Base-by-base conservation (phyloP, 169 alveolate genomes). In the Plasmodium cynomolgi region DNA sequence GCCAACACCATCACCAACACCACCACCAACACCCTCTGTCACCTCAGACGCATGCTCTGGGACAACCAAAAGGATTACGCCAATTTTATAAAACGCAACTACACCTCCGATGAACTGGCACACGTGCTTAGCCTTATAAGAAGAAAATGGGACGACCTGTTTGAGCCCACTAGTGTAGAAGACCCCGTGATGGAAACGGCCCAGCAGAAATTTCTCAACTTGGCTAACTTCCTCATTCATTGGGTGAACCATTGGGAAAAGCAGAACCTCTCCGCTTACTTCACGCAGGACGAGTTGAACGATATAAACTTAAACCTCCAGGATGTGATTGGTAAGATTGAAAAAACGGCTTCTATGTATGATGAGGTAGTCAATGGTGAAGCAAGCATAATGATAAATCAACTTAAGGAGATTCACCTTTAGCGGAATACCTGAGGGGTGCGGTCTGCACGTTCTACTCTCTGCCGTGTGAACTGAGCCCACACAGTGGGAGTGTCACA, bases 51-150 rank as follows among this genome's bases (percentile, higher is more conserved):
- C 37, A 26, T 81, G 8, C 33, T 90, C 17, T 29, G 74, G 34
- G 37, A 37, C 8, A 11, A 90, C 41, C 68, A 90, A 68, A 39
- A 81, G 13, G 74, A 90, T 68, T 90, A 90, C 56, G 47, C 56
- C 75, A 39, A 37, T 37, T 90, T 68, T 33, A 81, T 90, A 37
- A 81, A 68, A 54, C 29, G 17, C 31, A 56, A 79, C 37, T 90
- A 80, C 79, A 90, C 81, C 58, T 90, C 74, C 23, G 94, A 90
- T 50, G 94, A 90, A 13, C 29, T 90, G 29, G 79, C 72, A n/a
- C 73, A 81, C 11, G 13, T 90, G 29, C 73, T 90, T 31, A 17
- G 9, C 73, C 50, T 90, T 13, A 90, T 90, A 6, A 80, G 74
- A 23, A 56, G 83, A 68, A 80, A 90, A 3, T 41, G 83, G 94